Base-by-base conservation (phyloP, 2,329 filamentous ascomycete genomes). In the Beauveria sp. region DNA sequence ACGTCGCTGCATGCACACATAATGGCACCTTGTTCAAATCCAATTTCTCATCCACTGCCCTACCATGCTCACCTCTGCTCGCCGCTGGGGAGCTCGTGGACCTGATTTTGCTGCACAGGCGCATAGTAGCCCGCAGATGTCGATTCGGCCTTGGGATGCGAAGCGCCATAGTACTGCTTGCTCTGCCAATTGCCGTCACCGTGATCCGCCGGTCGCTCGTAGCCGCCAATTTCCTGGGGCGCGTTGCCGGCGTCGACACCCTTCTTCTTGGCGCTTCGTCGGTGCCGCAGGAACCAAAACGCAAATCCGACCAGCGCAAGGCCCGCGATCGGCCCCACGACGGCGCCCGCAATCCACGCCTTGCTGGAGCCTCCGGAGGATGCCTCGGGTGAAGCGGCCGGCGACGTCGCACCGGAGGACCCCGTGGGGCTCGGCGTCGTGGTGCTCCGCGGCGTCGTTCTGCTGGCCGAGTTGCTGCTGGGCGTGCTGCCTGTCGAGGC, bases 141-240 rank as follows among this genome's bases (percentile, higher is more conserved):
- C 9, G 50, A 54, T 18, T 61, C 58, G 8, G 34, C 7, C 28
- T 61, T 61, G 20, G 58, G 58, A 6, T 53, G 58, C 50, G 58
- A n/a, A 14, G 49, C 58, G 28, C 58, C 58, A 18, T 46, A 61
- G 42, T 61, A 61, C 50, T 46, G 40, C 42, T 61, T 61, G 42
- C 40, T 61, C 28, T 53, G 48, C 38, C 40, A 60, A 22, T 26
- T 50, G 40, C 57, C 56, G 22, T 45, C 56, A 5, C n/a, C 14
- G 18, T 59, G 10, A 7, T 34, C 46, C 10, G 57, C 57, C 3
- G 57, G 49, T 10, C 57, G 57, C 26, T 60, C 57, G 57, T 60
- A 53, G 38, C 57, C 58, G 40, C 58, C 58, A n/a, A 61, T 61
- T 24, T 61, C 58, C 28, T 61, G 58, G 4, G 50, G 38, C 42